Evolutionary conservation across 1,284 basidiomycete genomes (phyloP).

Genomic region (Fomitiporia mediterranea): DNA sequence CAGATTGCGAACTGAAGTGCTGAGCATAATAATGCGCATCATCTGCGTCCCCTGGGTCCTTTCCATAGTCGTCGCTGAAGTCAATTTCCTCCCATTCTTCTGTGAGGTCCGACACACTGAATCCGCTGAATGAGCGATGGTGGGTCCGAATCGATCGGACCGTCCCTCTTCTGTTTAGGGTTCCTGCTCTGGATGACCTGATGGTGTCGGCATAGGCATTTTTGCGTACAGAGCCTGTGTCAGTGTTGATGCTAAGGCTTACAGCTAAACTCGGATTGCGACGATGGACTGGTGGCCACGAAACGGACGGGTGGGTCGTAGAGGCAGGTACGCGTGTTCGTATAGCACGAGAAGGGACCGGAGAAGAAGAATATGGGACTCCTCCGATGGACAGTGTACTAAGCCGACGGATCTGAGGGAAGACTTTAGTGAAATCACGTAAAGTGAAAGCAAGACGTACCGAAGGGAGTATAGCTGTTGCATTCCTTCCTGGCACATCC

Average conservation of each 20-base stretch:
- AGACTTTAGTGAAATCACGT: neutral
- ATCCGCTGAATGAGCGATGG: neutral
- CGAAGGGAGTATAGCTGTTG: neutral
- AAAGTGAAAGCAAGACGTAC: neutral
- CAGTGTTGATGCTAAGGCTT: constrained; percentile 15
- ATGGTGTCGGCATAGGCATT: neutral
- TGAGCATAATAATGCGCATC: constrained; percentile 11
- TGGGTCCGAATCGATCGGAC: neutral
- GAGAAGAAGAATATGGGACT: neutral
- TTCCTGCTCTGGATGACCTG: neutral
- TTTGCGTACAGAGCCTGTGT: neutral
- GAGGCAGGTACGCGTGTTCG: neutral
- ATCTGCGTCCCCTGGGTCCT: neutral
- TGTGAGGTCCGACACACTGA: neutral
- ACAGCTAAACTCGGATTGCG: constrained; percentile 7
- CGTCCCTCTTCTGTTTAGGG: neutral
- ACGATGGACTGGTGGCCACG: neutral
- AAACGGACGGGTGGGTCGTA: neutral
- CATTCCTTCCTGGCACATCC: neutral
- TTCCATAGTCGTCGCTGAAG: neutral
- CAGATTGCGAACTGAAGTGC: constrained; percentile 4
- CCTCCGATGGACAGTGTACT: constrained; percentile 5
- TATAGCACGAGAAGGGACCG: neutral
- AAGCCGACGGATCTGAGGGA: neutral
- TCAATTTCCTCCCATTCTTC: neutral